Percentiles rank a stretch among this genome's conserved stretches.
Conservation (phyloP, 1,284 basidiomycete genomes). For the Tetrapyrgos nigripes region DNA sequence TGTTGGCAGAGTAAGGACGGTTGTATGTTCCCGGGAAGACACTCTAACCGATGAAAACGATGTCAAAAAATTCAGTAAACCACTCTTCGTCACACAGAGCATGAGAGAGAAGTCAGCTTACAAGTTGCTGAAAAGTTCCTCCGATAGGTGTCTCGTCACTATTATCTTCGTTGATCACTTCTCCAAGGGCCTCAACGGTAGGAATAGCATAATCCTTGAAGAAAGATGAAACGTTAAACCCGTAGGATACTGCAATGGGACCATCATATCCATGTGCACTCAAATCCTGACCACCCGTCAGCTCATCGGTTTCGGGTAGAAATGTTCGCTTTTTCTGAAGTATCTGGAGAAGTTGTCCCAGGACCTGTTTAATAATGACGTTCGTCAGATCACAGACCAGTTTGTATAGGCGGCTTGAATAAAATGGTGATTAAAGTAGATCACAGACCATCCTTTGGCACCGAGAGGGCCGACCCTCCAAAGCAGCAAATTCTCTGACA, state of each 20-base stretch:
- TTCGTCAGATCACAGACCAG: too few species aligned
- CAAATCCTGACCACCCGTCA: neutral
- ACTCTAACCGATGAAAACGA: too few species aligned
- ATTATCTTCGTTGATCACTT: neutral
- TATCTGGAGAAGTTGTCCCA: slow-evolving; percentile 14
- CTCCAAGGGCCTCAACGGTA: neutral
- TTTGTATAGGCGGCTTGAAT: neutral
- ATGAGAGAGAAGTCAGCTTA: too few species aligned
- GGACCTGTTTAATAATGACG: too few species aligned
- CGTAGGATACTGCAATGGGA: neutral
- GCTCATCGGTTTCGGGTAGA: neutral
- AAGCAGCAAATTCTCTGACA: slow-evolving; percentile 10
- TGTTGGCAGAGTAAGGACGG: slow-evolving; percentile 17
- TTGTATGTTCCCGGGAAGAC: slow-evolving; percentile 1
- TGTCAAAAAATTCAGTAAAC: neutral
- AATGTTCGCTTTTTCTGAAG: slow-evolving; percentile 14
- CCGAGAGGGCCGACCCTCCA: slow-evolving; percentile 6
- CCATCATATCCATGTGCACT: neutral
- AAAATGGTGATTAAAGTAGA: neutral
- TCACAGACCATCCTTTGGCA: slow-evolving; percentile 16
- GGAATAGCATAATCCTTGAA: slow-evolving; percentile 2
- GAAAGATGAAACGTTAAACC: slow-evolving; percentile 3
- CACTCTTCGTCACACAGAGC: too few species aligned
- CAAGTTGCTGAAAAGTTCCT: neutral
- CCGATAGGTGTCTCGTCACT: neutral